Conservation (phyloP, 805 yeast genomes). For the Ogataea sp. region DNA sequence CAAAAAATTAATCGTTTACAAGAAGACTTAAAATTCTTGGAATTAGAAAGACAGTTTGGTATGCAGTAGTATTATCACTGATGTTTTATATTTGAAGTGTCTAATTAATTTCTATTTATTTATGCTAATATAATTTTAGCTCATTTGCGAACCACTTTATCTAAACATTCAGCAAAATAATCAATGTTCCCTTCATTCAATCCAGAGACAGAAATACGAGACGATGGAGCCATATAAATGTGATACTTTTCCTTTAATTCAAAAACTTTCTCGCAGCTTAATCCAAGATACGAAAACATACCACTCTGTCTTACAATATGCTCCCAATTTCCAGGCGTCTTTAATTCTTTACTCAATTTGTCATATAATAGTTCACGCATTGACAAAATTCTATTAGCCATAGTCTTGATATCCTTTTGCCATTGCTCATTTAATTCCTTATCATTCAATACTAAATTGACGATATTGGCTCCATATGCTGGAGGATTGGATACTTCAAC, state of each 20-base stretch:
- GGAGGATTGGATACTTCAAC: slow-evolving; percentile 86
- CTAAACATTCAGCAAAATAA: slow-evolving; percentile 49
- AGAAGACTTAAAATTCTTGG: slow-evolving; percentile 12
- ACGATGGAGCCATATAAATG: slow-evolving; percentile 73
- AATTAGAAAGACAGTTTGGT: slow-evolving; percentile 14
- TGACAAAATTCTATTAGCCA: slow-evolving; percentile 61
- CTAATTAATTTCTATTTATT: too few species aligned
- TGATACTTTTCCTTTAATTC: slow-evolving; percentile 50
- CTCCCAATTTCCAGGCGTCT: slow-evolving; percentile 61
- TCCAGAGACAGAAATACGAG: slow-evolving; percentile 80
- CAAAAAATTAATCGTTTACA: slow-evolving; percentile 1
- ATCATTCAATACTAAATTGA: slow-evolving; percentile 55
- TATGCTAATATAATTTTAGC: neutral
- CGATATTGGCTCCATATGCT: slow-evolving; percentile 81
- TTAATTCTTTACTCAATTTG: slow-evolving; percentile 38
- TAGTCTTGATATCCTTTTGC: slow-evolving; percentile 61
- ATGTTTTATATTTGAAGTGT: too few species aligned
- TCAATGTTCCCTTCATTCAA: slow-evolving; percentile 66
- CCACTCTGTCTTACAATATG: slow-evolving; percentile 77
- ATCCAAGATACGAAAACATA: slow-evolving; percentile 82
- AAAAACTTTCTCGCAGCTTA: slow-evolving; percentile 24
- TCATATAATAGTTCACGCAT: slow-evolving; percentile 55
- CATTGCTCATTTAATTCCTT: slow-evolving; percentile 51
- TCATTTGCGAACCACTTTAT: slow-evolving; percentile 25
- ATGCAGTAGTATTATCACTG: too few species aligned